A percentile compares a stretch with the other conserved stretches of the same genome.
Evolutionary conservation across 2,329 filamentous ascomycete species (phyloP).

Genomic region (Sporothrix curviconia): DNA sequence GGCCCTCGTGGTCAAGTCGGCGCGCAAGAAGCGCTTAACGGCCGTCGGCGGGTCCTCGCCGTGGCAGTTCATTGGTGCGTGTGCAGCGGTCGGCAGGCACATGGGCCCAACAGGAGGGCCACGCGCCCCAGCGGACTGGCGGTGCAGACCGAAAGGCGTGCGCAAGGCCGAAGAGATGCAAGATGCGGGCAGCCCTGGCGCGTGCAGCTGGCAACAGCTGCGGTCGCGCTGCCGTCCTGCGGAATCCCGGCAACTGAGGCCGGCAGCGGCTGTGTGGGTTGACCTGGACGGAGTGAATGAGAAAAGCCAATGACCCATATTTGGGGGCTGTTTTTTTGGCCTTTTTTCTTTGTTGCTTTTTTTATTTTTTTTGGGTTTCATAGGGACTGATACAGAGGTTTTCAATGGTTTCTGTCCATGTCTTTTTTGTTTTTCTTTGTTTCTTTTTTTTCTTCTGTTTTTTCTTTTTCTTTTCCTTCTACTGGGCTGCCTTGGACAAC

Average conservation of each 20-base stretch:
- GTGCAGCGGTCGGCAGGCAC: constrained; percentile 40
- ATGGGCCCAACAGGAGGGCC: constrained; percentile 48
- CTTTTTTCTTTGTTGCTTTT: not conserved
- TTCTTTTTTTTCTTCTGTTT: not conserved
- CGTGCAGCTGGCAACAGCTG: constrained; percentile 18
- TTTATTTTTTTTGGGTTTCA: not conserved
- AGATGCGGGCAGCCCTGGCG: constrained; percentile 34
- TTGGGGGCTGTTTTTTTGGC: not conserved
- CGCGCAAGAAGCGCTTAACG: constrained; percentile 28
- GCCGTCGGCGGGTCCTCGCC: constrained; percentile 26
- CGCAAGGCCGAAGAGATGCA: constrained; percentile 38
- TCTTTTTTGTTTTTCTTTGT: not conserved
- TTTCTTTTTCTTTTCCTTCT: not conserved
- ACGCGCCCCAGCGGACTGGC: constrained; percentile 42
- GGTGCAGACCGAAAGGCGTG: constrained; percentile 42
- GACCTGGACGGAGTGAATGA: not conserved
- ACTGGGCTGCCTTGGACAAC: too few relatives aligned
- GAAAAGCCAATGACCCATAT: not conserved
- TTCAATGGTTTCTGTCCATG: not conserved
- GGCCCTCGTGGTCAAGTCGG: constrained; percentile 21
- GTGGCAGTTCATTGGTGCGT: constrained; percentile 49
- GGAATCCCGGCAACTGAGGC: not conserved
- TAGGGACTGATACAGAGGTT: not conserved
- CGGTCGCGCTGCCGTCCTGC: too few relatives aligned
- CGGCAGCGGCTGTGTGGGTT: too few relatives aligned